Base-by-base conservation (phyloP, 805 yeast genomes). In the Kregervanrija fluxuum region DNA sequence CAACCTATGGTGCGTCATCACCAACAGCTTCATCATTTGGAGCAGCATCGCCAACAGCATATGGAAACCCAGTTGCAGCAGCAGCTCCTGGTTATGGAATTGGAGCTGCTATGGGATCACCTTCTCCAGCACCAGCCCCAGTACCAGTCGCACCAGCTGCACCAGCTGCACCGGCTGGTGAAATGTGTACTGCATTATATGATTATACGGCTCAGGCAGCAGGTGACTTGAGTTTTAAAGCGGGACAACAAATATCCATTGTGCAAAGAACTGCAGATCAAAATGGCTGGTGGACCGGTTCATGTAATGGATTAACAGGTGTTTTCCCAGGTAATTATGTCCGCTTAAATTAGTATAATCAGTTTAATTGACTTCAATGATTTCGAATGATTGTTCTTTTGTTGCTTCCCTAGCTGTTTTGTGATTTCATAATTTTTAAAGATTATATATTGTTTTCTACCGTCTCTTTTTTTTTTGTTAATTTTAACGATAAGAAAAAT, bases 211-310 rank as follows among this genome's bases (percentile, higher is more conserved):
- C 98, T 0, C 97, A 89, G 64, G 93, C 96, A 0, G 85, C 76
- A 31, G 98, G 98, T 16, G 99, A 93, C 60, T 72, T 93, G 58
- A 66, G 85, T 14, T 87, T 93, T 69, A 74, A 80, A 32, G 95
- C 95, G 0, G 99, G 98, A 16, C 84, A 90, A 15, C 75, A 80
- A 30, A 90, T 93, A 52, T 85, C 86, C 54, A 73, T 93, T 48
- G 77, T 89, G 3, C 85, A 88, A 59, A 81, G 87, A 57, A 84
- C 95, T 1, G 71, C 77, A 0, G 96, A 89, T 61, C 74, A 81
- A 43, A 88, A 87, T 56, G 99, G 95, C 5, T 93, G 99, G 99
- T 93, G 99, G 99, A 88, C 96, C 0, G 99, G 99, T 11, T 67
- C 73, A 35, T 68, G 75, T 50, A 86, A 88, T 55, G 97, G 96